Evolutionary conservation across 331 rosid species (phyloP), one percentile per base, ranked within the genome.

Genomic region (Telfairia occidentalis): DNA sequence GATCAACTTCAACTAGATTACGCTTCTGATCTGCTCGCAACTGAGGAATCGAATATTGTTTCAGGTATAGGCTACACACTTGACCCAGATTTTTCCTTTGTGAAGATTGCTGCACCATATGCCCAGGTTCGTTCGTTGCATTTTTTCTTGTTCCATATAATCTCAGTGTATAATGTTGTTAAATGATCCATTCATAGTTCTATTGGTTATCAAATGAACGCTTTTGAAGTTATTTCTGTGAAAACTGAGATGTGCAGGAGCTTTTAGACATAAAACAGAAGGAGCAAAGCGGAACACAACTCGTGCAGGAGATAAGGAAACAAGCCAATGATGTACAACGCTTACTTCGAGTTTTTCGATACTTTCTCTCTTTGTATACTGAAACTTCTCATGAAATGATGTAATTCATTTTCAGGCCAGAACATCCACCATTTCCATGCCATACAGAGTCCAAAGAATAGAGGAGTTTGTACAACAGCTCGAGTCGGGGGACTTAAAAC

Each of bases 41-140:
- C 52, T 54, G 8, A n/a, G 67, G 76, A 69, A 24, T 43, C 60
- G 0, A 59, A 59, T 28, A 42, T 81, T 63, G 40, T 78, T 73
- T 63, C 84, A 91, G 93, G 97, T 83, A 85, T 95, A 79, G 96
- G 98, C 57, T 90, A 90, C 86, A 81, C 64, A 12, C 97, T 95
- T 26, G 84, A 88, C 89, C 89, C 91, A 72, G 82, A 87, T 78
- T 95, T 95, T 81, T 91, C 98, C 52, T 95, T 95, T 42, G 98
- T 84, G 71, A 90, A 95, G 87, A 88, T 91, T 72, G 98, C 96
- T 30, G 96, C 98, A 28, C 98, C 98, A 11, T 95, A 88, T 90
- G 98, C 97, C 0, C 97, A 94, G 96, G 97, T 94, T 77, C 34
- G 63, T 34, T 26, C 30, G n/a, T n/a, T n/a, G n/a, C n/a, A n/a